Evolutionary conservation across 2,329 filamentous ascomycete species (phyloP).

Genomic region (Alternaria dauci): DNA sequence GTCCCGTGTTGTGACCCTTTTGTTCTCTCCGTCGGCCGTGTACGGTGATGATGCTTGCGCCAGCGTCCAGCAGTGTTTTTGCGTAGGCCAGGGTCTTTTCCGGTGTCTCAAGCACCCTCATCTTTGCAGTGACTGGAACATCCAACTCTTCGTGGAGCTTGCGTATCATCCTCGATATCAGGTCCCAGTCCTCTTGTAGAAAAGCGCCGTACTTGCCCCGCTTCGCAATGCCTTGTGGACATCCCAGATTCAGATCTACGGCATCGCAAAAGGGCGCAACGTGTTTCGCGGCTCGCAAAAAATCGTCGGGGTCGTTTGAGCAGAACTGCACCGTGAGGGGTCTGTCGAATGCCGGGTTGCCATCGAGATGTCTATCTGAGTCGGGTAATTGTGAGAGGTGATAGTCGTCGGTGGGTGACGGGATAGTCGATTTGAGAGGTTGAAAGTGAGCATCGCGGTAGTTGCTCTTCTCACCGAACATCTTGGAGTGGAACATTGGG

Average conservation of each 20-base stretch:
- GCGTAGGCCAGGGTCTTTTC: slow-evolving; percentile 91
- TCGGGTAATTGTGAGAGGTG: slow-evolving; percentile 43
- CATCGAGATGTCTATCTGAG: slow-evolving; percentile 69
- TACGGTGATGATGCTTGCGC: slow-evolving; percentile 91
- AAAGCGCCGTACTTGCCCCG: slow-evolving; percentile 94
- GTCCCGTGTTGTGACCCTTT: slow-evolving; percentile 92
- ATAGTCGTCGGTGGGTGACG: slow-evolving; percentile 47
- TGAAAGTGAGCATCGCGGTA: slow-evolving; percentile 87
- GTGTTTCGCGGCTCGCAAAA: slow-evolving; percentile 78
- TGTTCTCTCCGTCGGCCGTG: slow-evolving; percentile 90
- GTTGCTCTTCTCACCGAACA: slow-evolving; percentile 78
- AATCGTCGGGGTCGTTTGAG: slow-evolving; percentile 81
- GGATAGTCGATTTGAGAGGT: slow-evolving; percentile 58
- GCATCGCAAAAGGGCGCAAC: slow-evolving; percentile 92
- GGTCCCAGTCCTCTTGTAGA: slow-evolving; percentile 87
- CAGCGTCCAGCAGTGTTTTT: slow-evolving; percentile 82
- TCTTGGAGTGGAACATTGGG: slow-evolving; percentile 93
- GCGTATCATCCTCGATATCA: slow-evolving; percentile 84
- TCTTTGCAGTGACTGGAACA: slow-evolving; percentile 93
- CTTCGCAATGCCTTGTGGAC: slow-evolving; percentile 92
- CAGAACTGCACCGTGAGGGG: slow-evolving; percentile 98
- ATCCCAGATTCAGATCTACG: slow-evolving; percentile 93
- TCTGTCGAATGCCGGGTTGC: slow-evolving; percentile 82
- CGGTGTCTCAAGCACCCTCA: slow-evolving; percentile 84
- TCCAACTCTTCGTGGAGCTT: slow-evolving; percentile 80